A percentile compares a stretch with the other conserved stretches of the same genome.
Evolutionary conservation across 1,139 yeast genomes (phyloP).

Genomic region (Scheffersomyces segobiensis): DNA sequence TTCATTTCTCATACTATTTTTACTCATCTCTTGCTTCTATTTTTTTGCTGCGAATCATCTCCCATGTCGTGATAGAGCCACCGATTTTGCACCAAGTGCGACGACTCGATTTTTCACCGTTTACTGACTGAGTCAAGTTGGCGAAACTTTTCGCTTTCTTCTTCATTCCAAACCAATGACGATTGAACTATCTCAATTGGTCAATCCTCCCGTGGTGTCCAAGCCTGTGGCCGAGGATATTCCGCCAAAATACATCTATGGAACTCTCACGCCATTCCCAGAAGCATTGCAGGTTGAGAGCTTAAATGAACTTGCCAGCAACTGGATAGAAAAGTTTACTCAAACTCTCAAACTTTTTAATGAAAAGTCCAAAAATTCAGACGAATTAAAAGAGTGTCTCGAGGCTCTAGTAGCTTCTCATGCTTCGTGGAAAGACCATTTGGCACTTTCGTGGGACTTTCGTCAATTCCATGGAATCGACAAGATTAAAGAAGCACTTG

Average conservation of each 20-base stretch:
- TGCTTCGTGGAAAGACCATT: conserved; percentile 38
- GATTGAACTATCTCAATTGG: not conserved
- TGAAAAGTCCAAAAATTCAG: not conserved
- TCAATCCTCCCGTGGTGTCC: not conserved
- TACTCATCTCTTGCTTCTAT: not conserved
- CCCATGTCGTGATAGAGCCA: not conserved
- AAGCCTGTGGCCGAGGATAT: not conserved
- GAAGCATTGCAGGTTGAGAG: not conserved
- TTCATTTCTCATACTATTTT: no score
- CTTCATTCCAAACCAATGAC: not conserved
- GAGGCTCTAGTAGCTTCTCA: conserved; percentile 22
- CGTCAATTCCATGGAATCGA: conserved; percentile 30
- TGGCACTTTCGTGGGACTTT: conserved; percentile 29
- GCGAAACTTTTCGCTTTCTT: not conserved
- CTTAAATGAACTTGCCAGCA: not conserved
- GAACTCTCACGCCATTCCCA: not conserved
- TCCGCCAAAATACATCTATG: not conserved
- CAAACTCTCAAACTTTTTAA: not conserved
- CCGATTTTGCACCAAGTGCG: not conserved
- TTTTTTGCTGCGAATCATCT: not conserved
- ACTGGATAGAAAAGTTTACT: not conserved
- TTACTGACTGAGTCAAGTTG: not conserved
- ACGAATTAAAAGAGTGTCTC: conserved; percentile 1
- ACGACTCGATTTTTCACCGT: not conserved
- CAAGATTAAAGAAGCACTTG: conserved; percentile 17